Evolutionary conservation across 192 early-diverging fungal genomes (phyloP).

Genomic region (Coemansia sp.): DNA sequence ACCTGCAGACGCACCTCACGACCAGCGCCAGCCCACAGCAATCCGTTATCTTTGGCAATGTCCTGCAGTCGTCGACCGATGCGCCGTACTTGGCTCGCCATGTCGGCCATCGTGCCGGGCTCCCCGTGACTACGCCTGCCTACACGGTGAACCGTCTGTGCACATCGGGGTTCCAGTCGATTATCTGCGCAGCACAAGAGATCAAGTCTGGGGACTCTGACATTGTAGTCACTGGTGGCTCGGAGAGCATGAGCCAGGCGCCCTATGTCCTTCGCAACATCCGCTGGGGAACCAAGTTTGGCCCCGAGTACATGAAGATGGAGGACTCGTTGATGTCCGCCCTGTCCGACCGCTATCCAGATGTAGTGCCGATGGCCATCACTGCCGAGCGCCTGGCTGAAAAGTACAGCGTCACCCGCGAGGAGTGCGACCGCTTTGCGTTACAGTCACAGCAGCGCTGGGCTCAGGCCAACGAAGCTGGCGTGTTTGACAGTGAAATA

Average conservation of each 20-base stretch:
- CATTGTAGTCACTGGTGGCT: conserved; percentile 83
- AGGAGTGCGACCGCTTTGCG: conserved; percentile 84
- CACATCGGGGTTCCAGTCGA: conserved; percentile 93
- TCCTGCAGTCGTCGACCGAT: conserved; percentile 77
- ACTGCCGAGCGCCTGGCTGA: conserved; percentile 91
- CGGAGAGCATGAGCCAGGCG: conserved; percentile 93
- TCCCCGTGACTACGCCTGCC: conserved; percentile 83
- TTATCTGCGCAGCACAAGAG: conserved; percentile 93
- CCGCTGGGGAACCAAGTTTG: conserved; percentile 84
- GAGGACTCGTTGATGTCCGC: conserved; percentile 86
- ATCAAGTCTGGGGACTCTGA: conserved; percentile 80
- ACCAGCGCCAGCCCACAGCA: conserved; percentile 35
- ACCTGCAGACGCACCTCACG: conserved; percentile 58
- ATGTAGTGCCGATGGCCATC: conserved; percentile 85
- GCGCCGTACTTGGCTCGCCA: conserved; percentile 92
- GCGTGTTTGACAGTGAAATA: conserved; percentile 80
- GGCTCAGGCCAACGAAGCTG: conserved; percentile 74
- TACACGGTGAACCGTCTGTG: conserved; percentile 95
- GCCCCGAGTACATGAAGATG: conserved; percentile 77
- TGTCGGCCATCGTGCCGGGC: conserved; percentile 83
- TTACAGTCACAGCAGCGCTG: conserved; percentile 82
- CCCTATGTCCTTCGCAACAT: conserved; percentile 80
- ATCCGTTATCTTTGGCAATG: conserved; percentile 95
- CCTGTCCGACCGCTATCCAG: conserved; percentile 84
- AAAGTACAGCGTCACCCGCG: conserved; percentile 77